Percentiles rank a stretch among this genome's conserved stretches.
phyloP scores from a whole-genome alignment of 2,329 filamentous ascomycete genomes.

The Hymenoscyphus fructigenus region DNA sequence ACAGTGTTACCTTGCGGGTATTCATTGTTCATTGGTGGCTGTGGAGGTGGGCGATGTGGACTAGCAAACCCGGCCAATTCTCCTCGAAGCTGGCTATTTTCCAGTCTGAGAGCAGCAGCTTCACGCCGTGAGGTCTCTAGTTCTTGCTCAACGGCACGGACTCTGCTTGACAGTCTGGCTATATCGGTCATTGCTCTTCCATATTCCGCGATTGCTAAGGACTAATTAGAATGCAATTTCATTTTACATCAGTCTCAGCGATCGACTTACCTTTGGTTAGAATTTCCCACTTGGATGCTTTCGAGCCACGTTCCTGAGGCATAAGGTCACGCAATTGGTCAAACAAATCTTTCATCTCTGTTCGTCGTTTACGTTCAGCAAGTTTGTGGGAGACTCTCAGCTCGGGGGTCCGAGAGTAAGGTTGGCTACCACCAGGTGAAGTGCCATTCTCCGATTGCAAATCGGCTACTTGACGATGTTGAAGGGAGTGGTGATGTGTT shows the following conservation, averaged over 20 bases:
- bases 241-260: not conserved
- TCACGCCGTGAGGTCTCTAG: conserved; percentile 40
- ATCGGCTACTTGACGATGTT: conserved; percentile 70
- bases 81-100: conserved; percentile 34
- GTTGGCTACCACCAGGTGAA: conserved; percentile 59
- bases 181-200: conserved; percentile 41
- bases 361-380: conserved; percentile 77
- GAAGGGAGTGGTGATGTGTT: conserved; percentile 70
- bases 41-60: conserved; percentile 20
- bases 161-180: conserved; percentile 11
- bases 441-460: conserved; percentile 59
- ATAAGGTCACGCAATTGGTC: conserved; percentile 76
- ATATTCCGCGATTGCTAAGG: conserved; percentile 61
- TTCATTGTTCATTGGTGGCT: conserved; percentile 12
- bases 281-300: conserved; percentile 89
- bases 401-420: conserved; percentile 81
- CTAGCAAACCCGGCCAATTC: conserved; percentile 25
- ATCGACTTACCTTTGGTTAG: conserved; percentile 69
- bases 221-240: conserved; percentile 21
- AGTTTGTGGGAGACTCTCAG: conserved; percentile 82
- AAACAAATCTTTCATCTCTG: conserved; percentile 87
- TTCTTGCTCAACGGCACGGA: conserved; percentile 36
- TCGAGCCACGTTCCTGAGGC: conserved; percentile 77
- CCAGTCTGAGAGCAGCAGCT: conserved; percentile 41
- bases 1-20: conserved; percentile 14